Conservation (phyloP, 305 asterid species). For the Withania somnifera region DNA sequence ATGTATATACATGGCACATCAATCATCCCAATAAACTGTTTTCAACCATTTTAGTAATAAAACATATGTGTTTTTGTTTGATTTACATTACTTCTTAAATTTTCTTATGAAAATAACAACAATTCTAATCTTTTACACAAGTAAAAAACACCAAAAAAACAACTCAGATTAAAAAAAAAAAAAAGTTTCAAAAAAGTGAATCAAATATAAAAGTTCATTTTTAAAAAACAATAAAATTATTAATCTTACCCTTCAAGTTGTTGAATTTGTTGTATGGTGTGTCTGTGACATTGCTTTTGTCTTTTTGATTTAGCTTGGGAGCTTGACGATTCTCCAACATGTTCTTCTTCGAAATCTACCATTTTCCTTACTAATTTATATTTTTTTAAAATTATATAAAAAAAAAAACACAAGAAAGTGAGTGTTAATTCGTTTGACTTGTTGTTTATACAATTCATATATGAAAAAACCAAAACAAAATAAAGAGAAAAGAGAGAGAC, state of each 20-base stretch:
- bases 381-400: background rate
- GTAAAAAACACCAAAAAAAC: no score
- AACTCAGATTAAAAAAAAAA: background rate
- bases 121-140: no score
- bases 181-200: background rate
- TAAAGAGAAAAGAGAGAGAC: background rate
- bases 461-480: background rate
- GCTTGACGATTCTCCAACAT: constrained; percentile 15
- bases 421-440: background rate
- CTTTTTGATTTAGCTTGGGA: constrained; percentile 15
- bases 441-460: background rate
- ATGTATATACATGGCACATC: background rate
- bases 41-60: background rate
- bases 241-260: constrained; percentile 48
- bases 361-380: background rate
- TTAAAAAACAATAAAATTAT: background rate
- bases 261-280: constrained; percentile 47
- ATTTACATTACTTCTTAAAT: no score
- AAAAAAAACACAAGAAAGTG: background rate
- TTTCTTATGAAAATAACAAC: background rate
- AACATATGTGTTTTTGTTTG: no score
- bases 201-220: background rate
- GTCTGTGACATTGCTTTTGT: constrained; percentile 46
- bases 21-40: background rate
- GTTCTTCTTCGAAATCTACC: constrained; percentile 36